phyloP scores from a whole-genome alignment of 306 rosid species.

The Vigna mungo region DNA sequence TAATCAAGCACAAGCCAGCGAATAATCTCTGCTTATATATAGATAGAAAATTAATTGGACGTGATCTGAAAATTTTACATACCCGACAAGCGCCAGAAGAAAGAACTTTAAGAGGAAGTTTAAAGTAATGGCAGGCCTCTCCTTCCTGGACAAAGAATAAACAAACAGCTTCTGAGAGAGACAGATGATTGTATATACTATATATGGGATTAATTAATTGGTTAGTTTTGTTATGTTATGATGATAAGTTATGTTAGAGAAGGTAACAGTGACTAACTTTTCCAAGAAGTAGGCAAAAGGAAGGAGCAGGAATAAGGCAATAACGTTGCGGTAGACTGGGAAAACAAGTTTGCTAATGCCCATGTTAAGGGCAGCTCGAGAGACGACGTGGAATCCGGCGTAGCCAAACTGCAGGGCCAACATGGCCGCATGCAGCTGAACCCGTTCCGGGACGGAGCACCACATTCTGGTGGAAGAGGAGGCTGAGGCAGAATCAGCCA shows the following conservation, averaged over 20 bases:
- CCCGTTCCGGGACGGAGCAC: conserved; percentile 78
- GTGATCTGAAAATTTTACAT: conserved; percentile 32
- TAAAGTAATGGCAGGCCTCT: conserved; percentile 81
- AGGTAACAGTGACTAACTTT: conserved; percentile 52
- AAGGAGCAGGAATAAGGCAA: conserved; percentile 82
- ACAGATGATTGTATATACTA: background rate
- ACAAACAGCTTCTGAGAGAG: background rate
- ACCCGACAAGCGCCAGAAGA: conserved; percentile 93
- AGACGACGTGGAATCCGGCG: conserved; percentile 96
- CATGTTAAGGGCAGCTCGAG: conserved; percentile 97
- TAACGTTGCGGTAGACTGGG: conserved; percentile 88
- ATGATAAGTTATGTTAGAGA: background rate
- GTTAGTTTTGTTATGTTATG: no score
- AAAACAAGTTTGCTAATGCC: conserved; percentile 94
- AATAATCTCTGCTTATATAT: no score
- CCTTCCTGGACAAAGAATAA: conserved; percentile 63
- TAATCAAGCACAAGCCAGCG: no score
- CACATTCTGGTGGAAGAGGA: conserved; percentile 64
- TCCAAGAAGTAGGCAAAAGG: conserved; percentile 94
- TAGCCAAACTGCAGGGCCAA: conserved; percentile 94
- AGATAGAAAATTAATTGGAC: background rate
- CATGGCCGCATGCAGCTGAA: conserved; percentile 98
- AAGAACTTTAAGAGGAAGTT: conserved; percentile 82
- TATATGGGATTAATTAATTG: no score
- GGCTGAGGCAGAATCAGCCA: conserved; percentile 71